Evolutionary conservation across 2,329 filamentous ascomycete species (phyloP), one percentile per base, ranked within the genome.

Genomic region (Purpureocillium lavendulum): DNA sequence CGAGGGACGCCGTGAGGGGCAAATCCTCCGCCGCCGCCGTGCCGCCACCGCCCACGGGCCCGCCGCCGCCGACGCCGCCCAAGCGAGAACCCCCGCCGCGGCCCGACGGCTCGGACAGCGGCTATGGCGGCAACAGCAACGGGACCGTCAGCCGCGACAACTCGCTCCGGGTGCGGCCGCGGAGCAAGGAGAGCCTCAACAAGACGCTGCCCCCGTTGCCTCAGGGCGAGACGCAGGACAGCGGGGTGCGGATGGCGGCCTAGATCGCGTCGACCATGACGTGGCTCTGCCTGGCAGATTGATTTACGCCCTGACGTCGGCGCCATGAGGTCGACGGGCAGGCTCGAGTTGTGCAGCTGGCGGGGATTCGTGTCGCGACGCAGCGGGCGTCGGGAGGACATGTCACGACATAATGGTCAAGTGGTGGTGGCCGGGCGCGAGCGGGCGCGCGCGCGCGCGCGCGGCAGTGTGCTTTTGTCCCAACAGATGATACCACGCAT

Each of bases 131-230:
- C 30, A 56, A 48, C 41, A 53, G 53, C 35, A 56, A 54, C 24
- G 58, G 56, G 8, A 52, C 56, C 15, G 52, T 55, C 37, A 54
- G 48, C 40, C 45, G 51, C 30, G 54, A 55, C 33, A 46, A 48
- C 35, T 60, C 57, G 14, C 37, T 58, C 4, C 59, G 52, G 42
- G 50, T 64, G 32, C 58, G 59, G 30, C 61, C 58, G 44, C 50
- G 75, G 42, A 74, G 73, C 55, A 69, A 68, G 35, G 71, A 75
- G 31, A 79, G 75, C 46, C 59, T 80, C 33, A 73, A 80, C 48
- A 82, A 82, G 59, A 67, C 69, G 10, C 56, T 81, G 35, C 77
- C 77, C 7, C 73, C 75, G 3, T 55, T 82, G 33, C 77, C 77
- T 15, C 49, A 43, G 21, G 52, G 58, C 44, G 52, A 49, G 31